These are phyloP conservation scores for Silene uniflora DNA, from an alignment of 148 eudicot species.

Conservation along the genomic window DNA sequence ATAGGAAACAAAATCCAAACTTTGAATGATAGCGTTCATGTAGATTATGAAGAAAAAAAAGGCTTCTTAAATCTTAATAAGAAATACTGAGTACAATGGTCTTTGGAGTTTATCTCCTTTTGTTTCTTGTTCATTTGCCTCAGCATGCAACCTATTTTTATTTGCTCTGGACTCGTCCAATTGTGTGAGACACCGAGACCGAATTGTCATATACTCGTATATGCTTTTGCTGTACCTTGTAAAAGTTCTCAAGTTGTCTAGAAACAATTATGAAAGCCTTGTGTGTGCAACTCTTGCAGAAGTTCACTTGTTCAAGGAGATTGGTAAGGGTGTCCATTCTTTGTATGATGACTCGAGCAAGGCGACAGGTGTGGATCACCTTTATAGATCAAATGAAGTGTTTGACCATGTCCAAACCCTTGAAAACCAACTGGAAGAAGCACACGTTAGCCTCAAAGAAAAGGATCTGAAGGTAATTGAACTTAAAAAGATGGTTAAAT, in stretches of 20 bases:
- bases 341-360: slow-evolving; percentile 32
- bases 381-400: slow-evolving; percentile 27
- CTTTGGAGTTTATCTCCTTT: neutral
- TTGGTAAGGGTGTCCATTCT: slow-evolving; percentile 43
- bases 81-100: neutral
- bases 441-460: slow-evolving; percentile 30
- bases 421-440: slow-evolving; percentile 53
- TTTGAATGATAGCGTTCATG: neutral
- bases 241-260: neutral
- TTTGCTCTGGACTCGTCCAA: neutral
- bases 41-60: neutral
- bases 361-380: slow-evolving; percentile 20
- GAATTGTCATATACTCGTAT: neutral
- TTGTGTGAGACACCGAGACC: neutral
- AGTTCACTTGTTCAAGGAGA: slow-evolving; percentile 61
- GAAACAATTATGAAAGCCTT: neutral
- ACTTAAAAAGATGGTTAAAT: slow-evolving; percentile 36
- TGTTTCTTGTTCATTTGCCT: neutral
- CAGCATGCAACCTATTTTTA: neutral
- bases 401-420: slow-evolving; percentile 29
- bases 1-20: neutral
- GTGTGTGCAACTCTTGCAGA: slow-evolving; percentile 42
- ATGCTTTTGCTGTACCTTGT: neutral
- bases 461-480: slow-evolving; percentile 38
- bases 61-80: neutral